Percentiles rank a stretch among this genome's conserved stretches.
Conservation (phyloP, 768 basidiomycete species). For the Tylopilus plumbeoviolaceoides region DNA sequence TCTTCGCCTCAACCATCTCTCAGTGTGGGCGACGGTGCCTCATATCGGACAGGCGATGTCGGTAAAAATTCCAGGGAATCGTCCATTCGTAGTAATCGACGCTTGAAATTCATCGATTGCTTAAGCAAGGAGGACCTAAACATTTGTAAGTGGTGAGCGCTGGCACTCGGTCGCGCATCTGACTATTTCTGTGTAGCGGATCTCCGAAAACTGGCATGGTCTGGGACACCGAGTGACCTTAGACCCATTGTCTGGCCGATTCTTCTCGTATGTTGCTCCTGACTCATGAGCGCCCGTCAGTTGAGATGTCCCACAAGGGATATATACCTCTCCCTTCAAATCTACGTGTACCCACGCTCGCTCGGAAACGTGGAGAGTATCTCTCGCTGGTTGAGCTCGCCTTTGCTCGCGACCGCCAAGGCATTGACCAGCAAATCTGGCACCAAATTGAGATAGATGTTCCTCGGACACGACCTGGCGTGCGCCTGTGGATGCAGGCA, state of each 20-base stretch:
- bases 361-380: constrained; percentile 90
- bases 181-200: constrained; percentile 46
- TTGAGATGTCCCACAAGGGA: constrained; percentile 50
- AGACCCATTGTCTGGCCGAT: constrained; percentile 94
- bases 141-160: constrained; percentile 52
- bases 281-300: background rate
- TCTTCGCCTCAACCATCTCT: constrained; percentile 4
- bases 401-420: constrained; percentile 80
- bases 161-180: constrained; percentile 1
- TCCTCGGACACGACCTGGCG: constrained; percentile 89
- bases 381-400: constrained; percentile 83
- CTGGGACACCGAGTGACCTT: constrained; percentile 83
- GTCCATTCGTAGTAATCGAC: constrained; percentile 74
- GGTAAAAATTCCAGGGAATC: constrained; percentile 68
- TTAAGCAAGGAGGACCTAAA: constrained; percentile 74
- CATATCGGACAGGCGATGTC: constrained; percentile 30
- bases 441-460: constrained; percentile 99
- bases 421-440: constrained; percentile 96
- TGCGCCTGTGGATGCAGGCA: constrained; percentile 85
- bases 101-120: constrained; percentile 79
- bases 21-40: constrained; percentile 6
- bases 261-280: constrained; percentile 63
- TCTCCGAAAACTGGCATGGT: constrained; percentile 90
- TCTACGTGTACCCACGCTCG: constrained; percentile 70
- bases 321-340: constrained; percentile 86